A percentile compares a stretch with the other conserved stretches of the same genome.
phyloP scores from a whole-genome alignment of 2,329 filamentous ascomycete genomes.

The Claviceps quebecensis region DNA sequence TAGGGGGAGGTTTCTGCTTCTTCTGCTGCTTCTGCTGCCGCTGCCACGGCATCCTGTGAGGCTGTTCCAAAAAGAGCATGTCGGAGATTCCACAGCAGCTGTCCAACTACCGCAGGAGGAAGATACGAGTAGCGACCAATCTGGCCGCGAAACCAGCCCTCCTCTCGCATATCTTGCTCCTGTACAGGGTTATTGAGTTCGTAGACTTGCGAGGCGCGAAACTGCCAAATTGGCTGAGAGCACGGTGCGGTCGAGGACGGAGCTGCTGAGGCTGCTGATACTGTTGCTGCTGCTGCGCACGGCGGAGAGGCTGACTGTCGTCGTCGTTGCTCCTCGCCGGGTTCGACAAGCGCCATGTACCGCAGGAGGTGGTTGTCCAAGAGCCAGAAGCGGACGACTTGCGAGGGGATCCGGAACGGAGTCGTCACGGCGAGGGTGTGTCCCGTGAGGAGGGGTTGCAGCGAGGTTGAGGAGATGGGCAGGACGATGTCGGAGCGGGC shows the following conservation, averaged over 20 bases:
- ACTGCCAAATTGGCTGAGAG: constrained; percentile 13
- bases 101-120: constrained; percentile 41
- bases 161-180: constrained; percentile 35
- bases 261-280: not conserved
- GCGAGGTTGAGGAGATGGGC: constrained; percentile 30
- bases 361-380: constrained; percentile 39
- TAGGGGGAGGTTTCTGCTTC: not conserved
- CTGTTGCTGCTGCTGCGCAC: not conserved
- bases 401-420: constrained; percentile 37
- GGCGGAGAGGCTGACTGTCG: constrained; percentile 18
- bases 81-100: constrained; percentile 43
- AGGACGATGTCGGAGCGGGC: constrained; percentile 40
- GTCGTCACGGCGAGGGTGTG: constrained; percentile 41
- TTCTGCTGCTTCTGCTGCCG: not conserved
- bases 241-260: not conserved
- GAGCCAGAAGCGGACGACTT: constrained; percentile 48
- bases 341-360: constrained; percentile 44
- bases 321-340: constrained; percentile 18
- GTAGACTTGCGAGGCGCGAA: constrained; percentile 34
- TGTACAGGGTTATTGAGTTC: constrained; percentile 46
- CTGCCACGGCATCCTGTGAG: constrained; percentile 7
- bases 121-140: constrained; percentile 40
- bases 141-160: constrained; percentile 37
- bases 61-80: constrained; percentile 30
- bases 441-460: constrained; percentile 35